Evolutionary conservation across 208 protist genomes (phyloP), one percentile per base, ranked within the genome.

Genomic region (Entamoeba histolytica): DNA sequence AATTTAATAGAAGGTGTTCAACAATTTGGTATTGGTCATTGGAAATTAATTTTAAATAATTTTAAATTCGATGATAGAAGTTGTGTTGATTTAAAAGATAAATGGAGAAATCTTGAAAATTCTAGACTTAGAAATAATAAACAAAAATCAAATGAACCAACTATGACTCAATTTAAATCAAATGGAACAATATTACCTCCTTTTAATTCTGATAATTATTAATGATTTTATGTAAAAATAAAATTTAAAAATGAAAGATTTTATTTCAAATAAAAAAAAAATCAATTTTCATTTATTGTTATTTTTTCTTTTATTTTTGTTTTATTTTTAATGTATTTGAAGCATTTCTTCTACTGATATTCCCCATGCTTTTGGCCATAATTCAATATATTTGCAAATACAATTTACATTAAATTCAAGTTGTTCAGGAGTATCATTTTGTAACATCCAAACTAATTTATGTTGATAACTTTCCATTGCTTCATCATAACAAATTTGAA

Each of bases 391-490:
- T 44, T 92, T 69, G 19, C 28, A 8, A 39, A 93, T 93, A 31
- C 28, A 12, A 91, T 92, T 23, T 44, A 93, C 19, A 57, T 12
- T 91, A 39, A 31, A 28, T 35, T 69, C 87, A 35, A 93, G 78
- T 92, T 93, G 55, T n/a, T 93, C 78, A 31, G 91, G 51, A 31
- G 50, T 91, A 91, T 93, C 78, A 92, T 92, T 93, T 87, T 93
- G 55, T 12, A 93, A 14, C 31, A 44, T 35, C 49, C 50, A 93
- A 91, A 93, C 78, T 12, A 93, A n/a, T 92, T 69, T 57, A 35
- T 93, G 49, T 31, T 93, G 49, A n/a, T 93, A 93, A 8, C n/a
- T 92, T n/a, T 93, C 92, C 61, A 92, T 91, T 93, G 92, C 92
- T 57, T 92, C 92, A 39, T 93, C 92, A 92, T 44, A 35, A 92